Conservation (phyloP, 805 yeast species). For the Yarrowia sp. region DNA sequence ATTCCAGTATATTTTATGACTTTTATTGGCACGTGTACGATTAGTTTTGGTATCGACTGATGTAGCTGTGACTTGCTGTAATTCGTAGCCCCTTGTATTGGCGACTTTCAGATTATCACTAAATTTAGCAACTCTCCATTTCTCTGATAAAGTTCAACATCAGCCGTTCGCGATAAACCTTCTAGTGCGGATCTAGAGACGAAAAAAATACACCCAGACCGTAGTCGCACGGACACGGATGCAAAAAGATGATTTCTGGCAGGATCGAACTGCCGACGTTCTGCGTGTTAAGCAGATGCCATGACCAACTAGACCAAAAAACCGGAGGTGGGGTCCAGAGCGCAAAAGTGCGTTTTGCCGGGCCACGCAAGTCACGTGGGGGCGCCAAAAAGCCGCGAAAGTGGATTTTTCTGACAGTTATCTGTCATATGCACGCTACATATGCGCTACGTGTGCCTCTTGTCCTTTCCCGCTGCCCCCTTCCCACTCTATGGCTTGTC, state of each 20-base stretch:
- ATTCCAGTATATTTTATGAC: background rate
- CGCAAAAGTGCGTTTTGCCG: background rate
- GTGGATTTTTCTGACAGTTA: background rate
- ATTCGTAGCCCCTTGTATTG: no score
- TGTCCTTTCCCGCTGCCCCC: no score
- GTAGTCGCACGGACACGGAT: background rate
- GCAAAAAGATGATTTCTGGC: slow-evolving; percentile 38
- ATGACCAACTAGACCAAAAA: slow-evolving; percentile 94
- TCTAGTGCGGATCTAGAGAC: no score
- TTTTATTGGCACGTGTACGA: no score
- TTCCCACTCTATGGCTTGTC: no score
- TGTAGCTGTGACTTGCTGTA: no score
- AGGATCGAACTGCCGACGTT: slow-evolving; percentile 99
- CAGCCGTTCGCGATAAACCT: background rate
- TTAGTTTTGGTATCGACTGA: no score
- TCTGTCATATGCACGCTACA: background rate
- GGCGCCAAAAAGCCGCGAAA: background rate
- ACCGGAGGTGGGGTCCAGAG: background rate
- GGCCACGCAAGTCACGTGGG: background rate
- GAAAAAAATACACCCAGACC: background rate
- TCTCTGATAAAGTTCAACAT: background rate
- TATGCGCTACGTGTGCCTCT: background rate
- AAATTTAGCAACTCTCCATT: no score
- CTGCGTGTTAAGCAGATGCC: slow-evolving; percentile 99
- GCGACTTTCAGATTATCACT: background rate